Percentiles rank a stretch among this genome's conserved stretches.
Evolutionary conservation across 179 eudicot species (phyloP).

Genomic region (Silene coronaria): DNA sequence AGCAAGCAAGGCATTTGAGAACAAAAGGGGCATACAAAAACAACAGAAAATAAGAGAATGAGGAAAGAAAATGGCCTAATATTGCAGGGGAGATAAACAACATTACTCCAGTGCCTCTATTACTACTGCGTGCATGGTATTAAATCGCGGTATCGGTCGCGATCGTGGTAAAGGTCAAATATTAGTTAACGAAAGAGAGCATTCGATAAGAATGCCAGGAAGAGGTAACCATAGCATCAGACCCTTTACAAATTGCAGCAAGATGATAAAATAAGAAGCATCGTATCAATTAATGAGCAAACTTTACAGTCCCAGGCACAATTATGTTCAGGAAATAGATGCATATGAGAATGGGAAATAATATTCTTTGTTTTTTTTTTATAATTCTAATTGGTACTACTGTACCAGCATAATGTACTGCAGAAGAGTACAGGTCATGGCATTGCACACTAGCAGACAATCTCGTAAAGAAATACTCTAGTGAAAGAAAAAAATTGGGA

Average conservation of each 20-base stretch:
- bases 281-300: background rate
- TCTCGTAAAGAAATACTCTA: background rate
- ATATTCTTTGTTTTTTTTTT: background rate
- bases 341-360: background rate
- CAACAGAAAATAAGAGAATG: background rate
- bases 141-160: background rate
- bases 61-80: background rate
- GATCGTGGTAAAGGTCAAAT: background rate
- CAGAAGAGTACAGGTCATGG: background rate
- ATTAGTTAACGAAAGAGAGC: conserved; percentile 1
- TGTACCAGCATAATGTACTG: background rate
- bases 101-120: background rate
- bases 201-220: background rate
- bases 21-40: background rate
- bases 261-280: conserved; percentile 1
- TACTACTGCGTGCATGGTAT: background rate
- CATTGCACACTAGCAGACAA: background rate
- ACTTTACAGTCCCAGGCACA: background rate
- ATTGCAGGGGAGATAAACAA: background rate
- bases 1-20: background rate
- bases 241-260: background rate
- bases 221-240: conserved; percentile 8
- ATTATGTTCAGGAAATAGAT: background rate
- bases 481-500: background rate
- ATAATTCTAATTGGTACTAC: background rate